Base-by-base conservation (phyloP, 2,329 filamentous ascomycete genomes). In the Fusarium denticulatum region DNA sequence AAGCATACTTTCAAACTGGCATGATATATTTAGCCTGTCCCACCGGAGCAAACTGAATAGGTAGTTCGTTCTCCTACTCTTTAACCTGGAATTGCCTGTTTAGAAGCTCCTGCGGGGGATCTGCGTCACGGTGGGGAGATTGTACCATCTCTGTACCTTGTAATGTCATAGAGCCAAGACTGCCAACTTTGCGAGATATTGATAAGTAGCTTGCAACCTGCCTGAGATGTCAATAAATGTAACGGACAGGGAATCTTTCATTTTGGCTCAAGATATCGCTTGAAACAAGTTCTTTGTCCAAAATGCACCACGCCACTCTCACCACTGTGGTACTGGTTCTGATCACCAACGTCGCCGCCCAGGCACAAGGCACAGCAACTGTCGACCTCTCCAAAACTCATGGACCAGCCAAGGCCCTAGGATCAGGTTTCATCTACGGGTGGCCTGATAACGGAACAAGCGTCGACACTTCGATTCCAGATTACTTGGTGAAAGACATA, bases 221-320 rank as follows among this genome's bases (percentile, higher is more conserved):
- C 34, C 32, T 3, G 13, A 6, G 2, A 7, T 8, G 0, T 3
- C n/a, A 37, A 9, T 2, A 28, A 4, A 36, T 36, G 4, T 2
- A 9, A 11, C 9, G 9, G 16, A n/a, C 5, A 26, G 5, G 5
- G 11, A 18, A 2, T 4, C 12, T 32, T 32, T 32, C 30, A 13
- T n/a, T n/a, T n/a, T n/a, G 2, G 18, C 11, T 6, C 6, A 7
- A 45, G 4, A 20, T 6, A 13, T n/a, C 9, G 10, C 40, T 42
- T 16, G 14, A n/a, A 10, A 36, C 7, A 10, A 8, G 4, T 4
- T 14, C 2, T 34, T 9, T 34, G 3, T 26, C 22, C 3, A 16
- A 32, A 0, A 60, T 60, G 45, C 4, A 7, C 10, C 10, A 4
- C 12, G 10, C 3, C 16, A 16, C 13, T 24, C 8, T 60, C 22